Conservation (phyloP, 805 yeast species). For the Trichomonascus vanleenenianus region DNA sequence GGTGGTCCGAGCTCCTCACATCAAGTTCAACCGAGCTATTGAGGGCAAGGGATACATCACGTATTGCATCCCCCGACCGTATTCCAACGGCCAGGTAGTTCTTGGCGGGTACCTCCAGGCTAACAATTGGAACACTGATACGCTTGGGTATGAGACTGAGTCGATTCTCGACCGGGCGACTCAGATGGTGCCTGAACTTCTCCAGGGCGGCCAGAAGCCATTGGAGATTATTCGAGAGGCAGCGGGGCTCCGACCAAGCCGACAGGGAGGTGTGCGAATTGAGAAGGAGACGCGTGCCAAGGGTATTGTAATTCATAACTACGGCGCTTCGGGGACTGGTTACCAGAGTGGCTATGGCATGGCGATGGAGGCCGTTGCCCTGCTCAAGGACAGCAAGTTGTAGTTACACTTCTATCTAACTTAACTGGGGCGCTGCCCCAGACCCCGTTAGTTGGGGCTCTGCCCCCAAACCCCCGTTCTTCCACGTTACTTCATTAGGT, state of each 20-base stretch:
- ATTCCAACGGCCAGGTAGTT: slow-evolving; percentile 55
- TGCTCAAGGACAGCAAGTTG: slow-evolving; percentile 12
- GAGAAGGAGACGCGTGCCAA: slow-evolving; percentile 40
- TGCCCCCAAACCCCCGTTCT: no score
- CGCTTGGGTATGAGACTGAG: slow-evolving; percentile 48
- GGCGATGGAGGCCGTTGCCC: slow-evolving; percentile 38
- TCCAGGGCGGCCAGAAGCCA: slow-evolving; percentile 28
- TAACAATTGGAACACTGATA: slow-evolving; percentile 54
- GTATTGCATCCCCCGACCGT: slow-evolving; percentile 66
- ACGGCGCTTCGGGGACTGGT: slow-evolving; percentile 75
- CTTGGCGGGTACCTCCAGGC: slow-evolving; percentile 70
- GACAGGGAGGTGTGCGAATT: slow-evolving; percentile 69
- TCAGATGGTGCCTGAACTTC: slow-evolving; percentile 37
- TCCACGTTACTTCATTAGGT: no score
- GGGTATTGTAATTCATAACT: slow-evolving; percentile 54
- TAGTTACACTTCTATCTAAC: no score
- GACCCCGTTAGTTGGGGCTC: no score
- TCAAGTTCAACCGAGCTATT: slow-evolving; percentile 29
- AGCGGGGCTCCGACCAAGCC: slow-evolving; percentile 70
- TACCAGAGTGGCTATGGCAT: slow-evolving; percentile 67
- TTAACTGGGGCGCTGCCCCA: no score
- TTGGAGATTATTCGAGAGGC: slow-evolving; percentile 54
- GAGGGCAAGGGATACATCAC: slow-evolving; percentile 61
- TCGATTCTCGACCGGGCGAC: slow-evolving; percentile 57
- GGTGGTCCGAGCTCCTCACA: slow-evolving; percentile 61